Conservation (phyloP, 345 rosid species). For the Camelina laxa region DNA sequence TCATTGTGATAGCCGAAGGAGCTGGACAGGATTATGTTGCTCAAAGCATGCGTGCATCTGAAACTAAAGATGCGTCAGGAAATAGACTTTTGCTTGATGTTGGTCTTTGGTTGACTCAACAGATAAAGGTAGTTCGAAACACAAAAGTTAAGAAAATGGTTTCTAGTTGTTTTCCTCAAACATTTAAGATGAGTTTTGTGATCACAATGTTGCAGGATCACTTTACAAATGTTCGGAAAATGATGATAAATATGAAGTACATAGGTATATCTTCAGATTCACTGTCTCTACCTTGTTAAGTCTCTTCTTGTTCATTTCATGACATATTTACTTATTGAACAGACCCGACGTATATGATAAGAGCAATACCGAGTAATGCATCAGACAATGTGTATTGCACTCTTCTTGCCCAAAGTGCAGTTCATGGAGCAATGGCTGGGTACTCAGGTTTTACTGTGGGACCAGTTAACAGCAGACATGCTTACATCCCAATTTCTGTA, state of each 20-base stretch:
- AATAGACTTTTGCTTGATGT: slow-evolving; percentile 88
- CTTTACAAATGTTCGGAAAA: slow-evolving; percentile 65
- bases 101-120: slow-evolving; percentile 88
- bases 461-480: slow-evolving; percentile 90
- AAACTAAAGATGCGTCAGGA: slow-evolving; percentile 85
- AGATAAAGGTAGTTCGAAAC: slow-evolving; percentile 65
- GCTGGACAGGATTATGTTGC: slow-evolving; percentile 91
- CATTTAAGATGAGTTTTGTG: neutral
- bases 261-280: slow-evolving; percentile 60
- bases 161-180: slow-evolving; percentile 18
- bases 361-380: slow-evolving; percentile 92
- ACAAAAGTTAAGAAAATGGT: neutral
- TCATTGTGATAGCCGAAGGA: slow-evolving; percentile 94
- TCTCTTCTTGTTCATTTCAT: slow-evolving; percentile 15
- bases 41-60: slow-evolving; percentile 53
- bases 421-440: slow-evolving; percentile 99
- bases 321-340: slow-evolving; percentile 28
- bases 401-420: slow-evolving; percentile 95
- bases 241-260: slow-evolving; percentile 82
- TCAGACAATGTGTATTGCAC: slow-evolving; percentile 97
- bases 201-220: slow-evolving; percentile 63
- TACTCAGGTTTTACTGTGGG: slow-evolving; percentile 96
- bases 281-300: slow-evolving; percentile 3
- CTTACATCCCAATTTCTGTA: slow-evolving; percentile 86
- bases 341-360: slow-evolving; percentile 98